phyloP scores from a whole-genome alignment of 2,329 filamentous ascomycete genomes.

The Grosmannia huntii region DNA sequence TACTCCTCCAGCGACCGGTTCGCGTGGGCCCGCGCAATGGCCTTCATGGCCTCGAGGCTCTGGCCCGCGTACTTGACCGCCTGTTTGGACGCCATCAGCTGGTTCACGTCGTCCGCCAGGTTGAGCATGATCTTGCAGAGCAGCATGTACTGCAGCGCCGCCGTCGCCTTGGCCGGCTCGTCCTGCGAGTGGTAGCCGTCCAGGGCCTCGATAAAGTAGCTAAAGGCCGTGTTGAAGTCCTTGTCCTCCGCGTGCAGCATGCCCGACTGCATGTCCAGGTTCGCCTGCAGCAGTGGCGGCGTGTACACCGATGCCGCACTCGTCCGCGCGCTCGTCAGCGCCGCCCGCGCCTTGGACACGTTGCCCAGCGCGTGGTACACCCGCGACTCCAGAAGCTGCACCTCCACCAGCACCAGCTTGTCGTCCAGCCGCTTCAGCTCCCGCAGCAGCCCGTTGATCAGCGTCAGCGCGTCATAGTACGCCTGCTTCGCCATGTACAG shows the following conservation, averaged over 20 bases:
- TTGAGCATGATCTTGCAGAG: conserved; percentile 99
- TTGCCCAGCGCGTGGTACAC: conserved; percentile 98
- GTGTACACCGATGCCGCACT: conserved; percentile 96
- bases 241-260: conserved; percentile 98
- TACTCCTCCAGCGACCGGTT: conserved; percentile 96
- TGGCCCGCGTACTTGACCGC: conserved; percentile 92
- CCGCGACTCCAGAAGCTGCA: conserved; percentile 90
- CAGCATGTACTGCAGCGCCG: conserved; percentile 96
- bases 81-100: conserved; percentile 90
- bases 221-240: conserved; percentile 98
- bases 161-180: conserved; percentile 79
- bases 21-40: conserved; percentile 86
- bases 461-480: conserved; percentile 90
- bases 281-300: conserved; percentile 85
- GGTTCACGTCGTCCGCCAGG: conserved; percentile 87
- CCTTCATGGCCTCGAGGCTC: conserved; percentile 98
- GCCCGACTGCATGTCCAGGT: conserved; percentile 97
- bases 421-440: conserved; percentile 97
- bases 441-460: conserved; percentile 91
- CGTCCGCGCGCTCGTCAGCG: conserved; percentile 85
- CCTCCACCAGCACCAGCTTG: conserved; percentile 94
- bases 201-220: conserved; percentile 97
- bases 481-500: conserved; percentile 96
- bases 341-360: conserved; percentile 87
- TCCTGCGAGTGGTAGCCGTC: conserved; percentile 95